A percentile compares a stretch with the other conserved stretches of the same genome.
These are phyloP conservation scores for Alternaria arbusti DNA, from an alignment of 2,329 filamentous ascomycete species.

Conservation along the genomic window DNA sequence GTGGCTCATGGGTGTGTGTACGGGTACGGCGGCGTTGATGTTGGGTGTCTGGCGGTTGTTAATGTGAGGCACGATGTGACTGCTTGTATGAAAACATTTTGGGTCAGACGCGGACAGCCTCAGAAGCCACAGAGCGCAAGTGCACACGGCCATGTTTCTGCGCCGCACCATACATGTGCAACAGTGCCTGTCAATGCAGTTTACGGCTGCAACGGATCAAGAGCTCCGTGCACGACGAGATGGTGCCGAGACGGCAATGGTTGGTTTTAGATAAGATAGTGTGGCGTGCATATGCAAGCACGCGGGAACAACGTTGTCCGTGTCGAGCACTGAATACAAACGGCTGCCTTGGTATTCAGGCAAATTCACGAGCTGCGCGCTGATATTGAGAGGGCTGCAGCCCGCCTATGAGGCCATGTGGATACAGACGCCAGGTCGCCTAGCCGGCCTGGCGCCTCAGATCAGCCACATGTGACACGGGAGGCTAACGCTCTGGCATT, in stretches of 20 bases:
- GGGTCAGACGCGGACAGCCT: slow-evolving; percentile 1
- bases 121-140: background rate
- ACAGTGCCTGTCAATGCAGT: slow-evolving; percentile 27
- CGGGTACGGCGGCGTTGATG: slow-evolving; percentile 69
- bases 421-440: background rate
- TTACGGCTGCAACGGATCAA: slow-evolving; percentile 13
- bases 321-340: slow-evolving; percentile 9
- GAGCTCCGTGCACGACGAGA: slow-evolving; percentile 21
- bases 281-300: slow-evolving; percentile 14
- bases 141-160: slow-evolving; percentile 11
- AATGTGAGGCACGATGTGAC: slow-evolving; percentile 56
- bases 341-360: slow-evolving; percentile 27
- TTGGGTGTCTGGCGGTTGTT: slow-evolving; percentile 71
- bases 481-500: background rate
- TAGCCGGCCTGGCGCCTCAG: background rate
- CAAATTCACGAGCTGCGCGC: slow-evolving; percentile 17
- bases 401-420: background rate
- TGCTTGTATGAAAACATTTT: background rate
- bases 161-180: slow-evolving; percentile 24
- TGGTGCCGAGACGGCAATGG: background rate
- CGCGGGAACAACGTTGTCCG: slow-evolving; percentile 6
- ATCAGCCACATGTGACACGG: background rate
- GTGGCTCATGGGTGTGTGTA: slow-evolving; percentile 87
- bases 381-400: slow-evolving; percentile 4
- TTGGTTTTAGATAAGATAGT: slow-evolving; percentile 10